Evolutionary conservation across 495 filamentous ascomycete genomes (phyloP), one percentile per base, ranked within the genome.

Genomic region (Rostrohypoxylon terebratum): DNA sequence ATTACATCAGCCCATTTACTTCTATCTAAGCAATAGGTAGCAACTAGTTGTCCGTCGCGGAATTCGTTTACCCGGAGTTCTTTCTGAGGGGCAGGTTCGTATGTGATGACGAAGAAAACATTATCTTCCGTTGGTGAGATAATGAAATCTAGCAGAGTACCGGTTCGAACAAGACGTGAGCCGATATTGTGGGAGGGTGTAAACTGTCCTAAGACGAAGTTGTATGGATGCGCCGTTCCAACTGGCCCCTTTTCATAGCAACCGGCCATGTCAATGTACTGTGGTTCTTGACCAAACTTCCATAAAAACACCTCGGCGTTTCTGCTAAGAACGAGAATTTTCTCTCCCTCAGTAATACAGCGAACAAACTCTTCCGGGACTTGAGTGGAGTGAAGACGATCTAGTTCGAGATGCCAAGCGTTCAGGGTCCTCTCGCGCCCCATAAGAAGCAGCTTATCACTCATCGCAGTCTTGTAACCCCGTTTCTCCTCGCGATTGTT

Each of bases 331-430:
- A 78, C 64, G 4, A 78, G 62, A 1, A 74, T 66, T 6, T 63
- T 75, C 9, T 78, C 74, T 45, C 61, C 74, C 21, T 78, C 76
- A 4, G 74, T 63, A 40, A 72, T 51, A 14, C 74, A 78, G 36
- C 74, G 74, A 63, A 66, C 66, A 11, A 75, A 64, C 6, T 72
- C 62, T 13, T 75, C 68, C 6, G 74, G 73, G n/a, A 77, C 57
- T 42, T 74, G 51, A 20, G 63, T 60, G 0, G 74, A 73, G 51
- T 60, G 38, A 31, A 73, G 64, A 14, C 62, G 66, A 44, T 78
- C 72, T 9, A 74, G 55, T 34, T 78, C 76, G 42, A 78, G 59
- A 47, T 78, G 76, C 76, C 76, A 78, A 14, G 70, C 74, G 45
- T 78, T 69, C 20, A 78, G 4, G 7, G 31, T 66, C 14, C 42